phyloP scores from a whole-genome alignment of 2,329 filamentous ascomycete species.

The Chaetomium sp. region DNA sequence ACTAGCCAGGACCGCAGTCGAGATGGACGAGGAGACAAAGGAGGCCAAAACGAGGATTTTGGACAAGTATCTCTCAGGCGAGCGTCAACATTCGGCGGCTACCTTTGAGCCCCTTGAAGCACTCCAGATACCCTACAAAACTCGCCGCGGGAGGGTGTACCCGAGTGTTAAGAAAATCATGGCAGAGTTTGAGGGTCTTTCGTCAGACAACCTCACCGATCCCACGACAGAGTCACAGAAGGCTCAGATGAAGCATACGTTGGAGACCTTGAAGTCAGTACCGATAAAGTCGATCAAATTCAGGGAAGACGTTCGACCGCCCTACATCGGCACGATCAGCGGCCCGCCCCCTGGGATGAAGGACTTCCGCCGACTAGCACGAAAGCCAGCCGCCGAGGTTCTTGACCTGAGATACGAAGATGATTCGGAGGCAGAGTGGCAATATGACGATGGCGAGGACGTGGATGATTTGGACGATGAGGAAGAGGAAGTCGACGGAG shows the following conservation, averaged over 20 bases:
- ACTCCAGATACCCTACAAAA: constrained; percentile 39
- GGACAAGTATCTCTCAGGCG: constrained; percentile 45
- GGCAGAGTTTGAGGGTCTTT: constrained; percentile 41
- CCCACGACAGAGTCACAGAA: constrained; percentile 37
- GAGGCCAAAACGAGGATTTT: constrained; percentile 45
- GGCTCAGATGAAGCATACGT: constrained; percentile 32
- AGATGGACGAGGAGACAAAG: constrained; percentile 52
- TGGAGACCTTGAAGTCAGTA: constrained; percentile 42
- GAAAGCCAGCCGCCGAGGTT: constrained; percentile 48
- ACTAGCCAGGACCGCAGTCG: constrained; percentile 56
- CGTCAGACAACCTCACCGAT: constrained; percentile 27
- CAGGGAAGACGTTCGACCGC: constrained; percentile 58
- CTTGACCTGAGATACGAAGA: constrained; percentile 73
- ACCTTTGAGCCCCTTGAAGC: constrained; percentile 40
- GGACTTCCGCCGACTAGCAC: constrained; percentile 45
- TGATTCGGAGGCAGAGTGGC: constrained; percentile 82
- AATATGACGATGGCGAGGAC: constrained; percentile 66
- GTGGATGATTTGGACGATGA: constrained; percentile 62
- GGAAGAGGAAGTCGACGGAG: constrained; percentile 64
- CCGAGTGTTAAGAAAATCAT: constrained; percentile 57
- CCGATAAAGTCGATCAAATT: constrained; percentile 59
- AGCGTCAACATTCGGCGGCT: constrained; percentile 40
- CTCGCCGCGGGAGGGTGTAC: constrained; percentile 41
- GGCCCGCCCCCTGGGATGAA: constrained; percentile 45
- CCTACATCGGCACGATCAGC: constrained; percentile 69